Evolutionary conservation across 176 grass and related monocot genomes (phyloP).

Genomic region (barley (Hordeum vulgare)): DNA sequence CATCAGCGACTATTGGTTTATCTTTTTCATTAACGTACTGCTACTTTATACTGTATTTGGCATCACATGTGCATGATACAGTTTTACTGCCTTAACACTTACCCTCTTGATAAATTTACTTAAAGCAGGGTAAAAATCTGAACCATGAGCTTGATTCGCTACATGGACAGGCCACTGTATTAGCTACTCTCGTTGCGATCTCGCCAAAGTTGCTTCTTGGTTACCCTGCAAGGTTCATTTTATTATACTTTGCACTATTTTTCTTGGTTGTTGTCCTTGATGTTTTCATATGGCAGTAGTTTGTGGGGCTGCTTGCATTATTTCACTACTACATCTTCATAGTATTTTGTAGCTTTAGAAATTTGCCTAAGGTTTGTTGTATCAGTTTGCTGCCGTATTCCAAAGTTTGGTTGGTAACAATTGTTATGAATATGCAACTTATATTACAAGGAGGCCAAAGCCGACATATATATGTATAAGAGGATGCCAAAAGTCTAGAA

Average conservation of each 20-base stretch:
- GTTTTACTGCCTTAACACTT: slow-evolving; percentile 19
- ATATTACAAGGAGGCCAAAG: too few species aligned
- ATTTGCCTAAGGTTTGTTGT: background rate
- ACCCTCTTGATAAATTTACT: slow-evolving; percentile 16
- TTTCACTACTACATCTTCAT: background rate
- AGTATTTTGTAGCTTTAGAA: background rate
- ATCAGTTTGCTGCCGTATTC: background rate
- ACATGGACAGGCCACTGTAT: slow-evolving; percentile 82
- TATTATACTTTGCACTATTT: slow-evolving; percentile 7
- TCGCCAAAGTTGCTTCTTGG: slow-evolving; percentile 92
- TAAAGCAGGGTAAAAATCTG: slow-evolving; percentile 67
- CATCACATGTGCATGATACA: background rate
- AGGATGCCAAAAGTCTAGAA: too few species aligned
- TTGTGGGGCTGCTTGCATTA: background rate
- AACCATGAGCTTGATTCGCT: slow-evolving; percentile 62
- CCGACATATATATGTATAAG: too few species aligned
- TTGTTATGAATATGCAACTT: too few species aligned
- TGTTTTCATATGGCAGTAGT: slow-evolving; percentile 9
- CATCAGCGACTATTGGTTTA: background rate
- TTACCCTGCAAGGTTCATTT: slow-evolving; percentile 86
- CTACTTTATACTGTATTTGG: slow-evolving; percentile 14
- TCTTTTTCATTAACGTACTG: background rate
- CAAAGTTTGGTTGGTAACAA: background rate
- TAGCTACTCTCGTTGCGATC: slow-evolving; percentile 84
- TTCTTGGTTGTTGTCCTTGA: slow-evolving; percentile 6